Conservation (phyloP, 169 alveolate genomes). For the Plasmodium gallinaceum region DNA sequence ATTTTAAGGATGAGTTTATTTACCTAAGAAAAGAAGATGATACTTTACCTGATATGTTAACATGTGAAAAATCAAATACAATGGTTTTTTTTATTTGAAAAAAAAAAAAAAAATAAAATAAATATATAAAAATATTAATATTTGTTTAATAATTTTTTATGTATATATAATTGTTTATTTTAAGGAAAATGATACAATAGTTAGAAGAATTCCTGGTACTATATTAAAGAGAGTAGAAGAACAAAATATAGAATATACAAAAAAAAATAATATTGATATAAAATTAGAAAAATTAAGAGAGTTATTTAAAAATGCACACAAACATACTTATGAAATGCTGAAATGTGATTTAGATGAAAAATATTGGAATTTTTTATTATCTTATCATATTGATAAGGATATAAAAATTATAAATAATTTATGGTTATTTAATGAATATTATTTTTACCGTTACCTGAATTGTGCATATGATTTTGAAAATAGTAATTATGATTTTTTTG, state of each 20-base stretch:
- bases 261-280: slow-evolving; percentile 20
- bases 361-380: slow-evolving; percentile 33
- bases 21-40: slow-evolving; percentile 56
- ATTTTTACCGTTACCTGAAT: slow-evolving; percentile 55
- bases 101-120: background rate
- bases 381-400: slow-evolving; percentile 19
- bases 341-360: slow-evolving; percentile 25
- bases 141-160: too few species aligned
- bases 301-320: slow-evolving; percentile 31
- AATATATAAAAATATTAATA: background rate
- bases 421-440: slow-evolving; percentile 67
- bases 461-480: slow-evolving; percentile 74
- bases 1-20: slow-evolving; percentile 56
- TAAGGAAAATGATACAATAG: slow-evolving; percentile 70
- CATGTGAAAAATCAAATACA: slow-evolving; percentile 38
- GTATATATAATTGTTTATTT: background rate
- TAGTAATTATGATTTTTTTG: slow-evolving; percentile 48
- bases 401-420: slow-evolving; percentile 19
- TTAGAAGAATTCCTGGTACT: slow-evolving; percentile 40
- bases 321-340: slow-evolving; percentile 55
- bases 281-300: slow-evolving; percentile 42
- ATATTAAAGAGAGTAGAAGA: slow-evolving; percentile 47
- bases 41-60: slow-evolving; percentile 19
- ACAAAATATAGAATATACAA: slow-evolving; percentile 36
- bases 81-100: slow-evolving; percentile 20